Evolutionary conservation across 169 alveolate species (phyloP).

Genomic region (Theileria parva): DNA sequence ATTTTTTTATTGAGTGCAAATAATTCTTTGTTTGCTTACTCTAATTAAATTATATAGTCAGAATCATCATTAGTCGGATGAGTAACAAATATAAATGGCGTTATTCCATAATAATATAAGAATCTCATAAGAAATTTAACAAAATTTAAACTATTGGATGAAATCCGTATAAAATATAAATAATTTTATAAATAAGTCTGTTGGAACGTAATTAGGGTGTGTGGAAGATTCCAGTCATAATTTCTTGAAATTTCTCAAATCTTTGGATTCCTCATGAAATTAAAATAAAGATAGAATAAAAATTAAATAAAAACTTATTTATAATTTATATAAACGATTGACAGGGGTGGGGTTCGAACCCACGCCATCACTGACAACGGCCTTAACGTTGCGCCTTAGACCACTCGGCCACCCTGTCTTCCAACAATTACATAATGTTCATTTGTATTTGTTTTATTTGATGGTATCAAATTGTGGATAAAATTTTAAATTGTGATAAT

Average conservation of each 20-base stretch:
- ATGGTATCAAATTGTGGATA: neutral
- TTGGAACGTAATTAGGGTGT: neutral
- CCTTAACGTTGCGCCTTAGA: slow-evolving; percentile 99
- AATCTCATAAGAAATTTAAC: neutral
- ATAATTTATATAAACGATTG: slow-evolving; percentile 64
- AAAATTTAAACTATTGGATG: too few relatives aligned
- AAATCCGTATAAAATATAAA: too few relatives aligned
- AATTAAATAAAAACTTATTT: neutral
- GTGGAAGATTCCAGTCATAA: neutral
- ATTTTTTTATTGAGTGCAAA: too few relatives aligned
- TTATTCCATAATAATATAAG: too few relatives aligned
- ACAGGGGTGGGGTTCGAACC: slow-evolving; percentile 99
- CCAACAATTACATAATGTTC: neutral
- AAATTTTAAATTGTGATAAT: slow-evolving; percentile 20
- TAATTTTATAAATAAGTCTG: neutral
- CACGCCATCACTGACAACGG: slow-evolving; percentile 99
- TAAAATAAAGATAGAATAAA: neutral
- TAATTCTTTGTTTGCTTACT: too few relatives aligned
- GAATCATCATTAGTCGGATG: neutral
- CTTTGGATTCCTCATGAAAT: neutral
- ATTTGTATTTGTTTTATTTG: neutral
- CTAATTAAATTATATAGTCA: neutral
- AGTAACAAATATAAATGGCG: neutral
- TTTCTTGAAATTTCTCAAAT: neutral
- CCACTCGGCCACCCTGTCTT: slow-evolving; percentile 95